Base-by-base conservation (phyloP, 1,139 yeast genomes). In the Waltiozyma sp. region DNA sequence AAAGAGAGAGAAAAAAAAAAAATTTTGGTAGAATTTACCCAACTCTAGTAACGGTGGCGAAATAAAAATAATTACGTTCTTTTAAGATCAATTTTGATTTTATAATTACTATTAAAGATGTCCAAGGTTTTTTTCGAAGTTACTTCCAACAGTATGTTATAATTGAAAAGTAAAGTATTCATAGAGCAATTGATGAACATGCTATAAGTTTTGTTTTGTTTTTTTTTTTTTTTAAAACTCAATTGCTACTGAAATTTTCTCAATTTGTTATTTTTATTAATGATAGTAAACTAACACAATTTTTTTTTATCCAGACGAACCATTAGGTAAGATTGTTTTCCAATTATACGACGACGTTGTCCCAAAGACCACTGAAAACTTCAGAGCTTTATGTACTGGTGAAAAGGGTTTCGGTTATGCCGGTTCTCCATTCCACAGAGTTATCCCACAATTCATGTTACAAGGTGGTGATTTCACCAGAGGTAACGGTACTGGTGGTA, bases 381-480 rank as follows among this genome's bases (percentile, higher is more conserved):
- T 91, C 88, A 80, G 96, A 70, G 96, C 96, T 54, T 77, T 91
- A 61, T 73, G 83, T 69, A 91, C 97, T 52, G 97, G 97, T 62
- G 96, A 89, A 75, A 50, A 49, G 47, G 97, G 97, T 50, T 89
- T 74, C 66, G 97, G 97, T 60, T 91, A 81, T 79, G 81, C 83
- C 62, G 80, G 77, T 59, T 87, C 96, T 46, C 70, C 80, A 59
- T 91, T 91, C 95, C 98, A 91, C 89, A 82, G 98, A 73, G 95
- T 91, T 56, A 91, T 91, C 62, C 97, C 97, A 60, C 81, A 85
- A 63, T 91, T 91, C 78, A 91, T 91, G 98, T 76, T 89, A 68
- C 98, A 91, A 75, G 97, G 97, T 73, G 98, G 98, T 80, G 97
- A 88, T 70, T 86, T 88, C 80, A 88, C 91, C 69, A 75, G 80